phyloP scores from a whole-genome alignment of 306 rosid species.

The Coriaria nepalensis region DNA sequence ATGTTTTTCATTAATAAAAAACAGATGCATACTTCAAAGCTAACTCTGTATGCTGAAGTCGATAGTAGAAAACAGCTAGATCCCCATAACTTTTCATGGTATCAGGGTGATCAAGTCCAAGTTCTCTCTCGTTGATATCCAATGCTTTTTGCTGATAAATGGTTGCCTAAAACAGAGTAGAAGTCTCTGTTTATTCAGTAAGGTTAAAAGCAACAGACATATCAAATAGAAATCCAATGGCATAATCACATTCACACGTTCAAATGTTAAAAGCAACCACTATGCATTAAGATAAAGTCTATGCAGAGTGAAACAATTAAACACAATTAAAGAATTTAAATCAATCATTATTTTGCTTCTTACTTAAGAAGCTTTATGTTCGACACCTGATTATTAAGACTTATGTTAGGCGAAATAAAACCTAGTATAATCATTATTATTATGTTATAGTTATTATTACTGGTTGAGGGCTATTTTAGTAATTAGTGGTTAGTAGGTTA shows the following conservation, averaged over 20 bases:
- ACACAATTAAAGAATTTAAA: not conserved
- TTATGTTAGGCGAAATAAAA: too few relatives aligned
- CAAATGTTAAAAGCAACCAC: not conserved
- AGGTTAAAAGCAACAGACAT: not conserved
- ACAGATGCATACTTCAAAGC: slow-evolving; percentile 71
- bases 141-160: slow-evolving; percentile 95
- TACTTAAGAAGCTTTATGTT: not conserved
- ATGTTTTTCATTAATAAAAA: slow-evolving; percentile 5
- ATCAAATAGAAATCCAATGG: slow-evolving; percentile 2
- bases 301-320: not conserved
- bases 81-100: slow-evolving; percentile 99
- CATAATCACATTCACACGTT: not conserved
- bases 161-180: slow-evolving; percentile 55
- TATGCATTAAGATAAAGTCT: not conserved
- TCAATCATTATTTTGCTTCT: not conserved
- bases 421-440: too few relatives aligned
- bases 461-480: too few relatives aligned
- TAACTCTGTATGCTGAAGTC: slow-evolving; percentile 95
- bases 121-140: slow-evolving; percentile 96
- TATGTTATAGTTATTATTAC: too few relatives aligned
- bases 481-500: too few relatives aligned
- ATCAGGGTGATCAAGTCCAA: slow-evolving; percentile 99
- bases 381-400: too few relatives aligned
- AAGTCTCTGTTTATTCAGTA: slow-evolving; percentile 3
- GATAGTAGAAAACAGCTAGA: slow-evolving; percentile 94